Conservation (phyloP, 768 basidiomycete species). For the Lanmaoa rubissima region DNA sequence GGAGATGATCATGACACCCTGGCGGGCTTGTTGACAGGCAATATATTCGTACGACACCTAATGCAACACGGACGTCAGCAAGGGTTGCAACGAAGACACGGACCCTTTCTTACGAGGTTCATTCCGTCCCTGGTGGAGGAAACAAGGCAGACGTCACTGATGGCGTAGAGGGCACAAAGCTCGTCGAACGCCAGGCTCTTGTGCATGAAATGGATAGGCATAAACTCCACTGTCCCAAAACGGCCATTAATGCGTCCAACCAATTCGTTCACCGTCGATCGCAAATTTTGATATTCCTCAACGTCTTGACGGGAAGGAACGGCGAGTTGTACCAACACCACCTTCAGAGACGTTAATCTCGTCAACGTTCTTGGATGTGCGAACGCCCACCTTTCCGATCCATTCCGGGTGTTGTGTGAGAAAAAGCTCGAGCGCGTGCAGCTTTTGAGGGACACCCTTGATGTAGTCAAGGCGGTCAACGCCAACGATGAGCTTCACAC, state of each 20-base stretch:
- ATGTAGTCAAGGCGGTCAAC: slow-evolving; percentile 99
- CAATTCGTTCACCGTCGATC: slow-evolving; percentile 94
- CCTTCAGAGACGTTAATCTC: slow-evolving; percentile 41
- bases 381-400: slow-evolving; percentile 83
- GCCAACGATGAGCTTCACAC: slow-evolving; percentile 96
- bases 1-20: slow-evolving; percentile 96
- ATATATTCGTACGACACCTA: slow-evolving; percentile 99
- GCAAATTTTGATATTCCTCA: slow-evolving; percentile 97
- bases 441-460: slow-evolving; percentile 98
- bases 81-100: slow-evolving; percentile 3
- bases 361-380: neutral
- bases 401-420: slow-evolving; percentile 97
- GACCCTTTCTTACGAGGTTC: slow-evolving; percentile 74
- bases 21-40: slow-evolving; percentile 87
- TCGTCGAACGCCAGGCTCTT: slow-evolving; percentile 92
- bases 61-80: slow-evolving; percentile 7
- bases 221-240: slow-evolving; percentile 98
- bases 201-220: slow-evolving; percentile 99
- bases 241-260: slow-evolving; percentile 98
- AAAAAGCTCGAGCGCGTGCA: slow-evolving; percentile 96
- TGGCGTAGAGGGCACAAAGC: slow-evolving; percentile 94
- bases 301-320: slow-evolving; percentile 98
- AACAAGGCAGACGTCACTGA: slow-evolving; percentile 95
- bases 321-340: slow-evolving; percentile 94
- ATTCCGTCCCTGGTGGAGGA: slow-evolving; percentile 96